Evolutionary conservation across 2,329 filamentous ascomycete genomes (phyloP), one percentile per base, ranked within the genome.

Genomic region (Zalaria sp.): DNA sequence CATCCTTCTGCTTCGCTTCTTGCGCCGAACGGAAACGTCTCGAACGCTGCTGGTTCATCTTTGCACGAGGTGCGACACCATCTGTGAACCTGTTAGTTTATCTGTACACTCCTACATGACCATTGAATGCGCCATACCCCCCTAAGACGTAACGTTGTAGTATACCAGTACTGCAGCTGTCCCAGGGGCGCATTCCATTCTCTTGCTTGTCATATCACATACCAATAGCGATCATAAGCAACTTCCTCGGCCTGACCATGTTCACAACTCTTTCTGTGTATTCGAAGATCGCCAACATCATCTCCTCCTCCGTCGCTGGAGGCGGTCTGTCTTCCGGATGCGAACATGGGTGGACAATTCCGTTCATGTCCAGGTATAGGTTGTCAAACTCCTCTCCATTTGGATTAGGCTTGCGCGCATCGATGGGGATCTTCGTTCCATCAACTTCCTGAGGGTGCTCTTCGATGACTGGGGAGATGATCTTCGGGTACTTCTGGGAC

Each of bases 11-110:
- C 57, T 86, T 80, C 10, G 91, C 91, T 60, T 98, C 91, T 60
- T 89, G 86, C 2, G 88, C 91, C 25, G 89, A 83, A 47, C 91
- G 81, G 66, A 98, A 98, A 55, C 91, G 85, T 62, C 91, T 78
- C 35, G 91, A 93, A 47, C 91, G 85, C 66, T 98, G 91, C 60
- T 98, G 93, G 60, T 98, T 98, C 91, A 98, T 98, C 66, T 98
- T 98, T 45, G 93, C 93, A 61, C 91, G 83, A 37, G 91, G 93
- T 4, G 91, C 91, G 49, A 98, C 91, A 59, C 91, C 91, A 65
- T 98, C 91, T 87, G 29, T 32, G n/a, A n/a, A 18, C 18, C 18
- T 18, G 18, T 18, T 18, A 18, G 18, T 18, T 18, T 18, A 18
- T 18, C 18, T 18, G 2, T 18, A 18, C 18, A 18, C 18, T 18